Evolutionary conservation across 768 basidiomycete species (phyloP).

Genomic region (Hemileccinum rubropunctum): DNA sequence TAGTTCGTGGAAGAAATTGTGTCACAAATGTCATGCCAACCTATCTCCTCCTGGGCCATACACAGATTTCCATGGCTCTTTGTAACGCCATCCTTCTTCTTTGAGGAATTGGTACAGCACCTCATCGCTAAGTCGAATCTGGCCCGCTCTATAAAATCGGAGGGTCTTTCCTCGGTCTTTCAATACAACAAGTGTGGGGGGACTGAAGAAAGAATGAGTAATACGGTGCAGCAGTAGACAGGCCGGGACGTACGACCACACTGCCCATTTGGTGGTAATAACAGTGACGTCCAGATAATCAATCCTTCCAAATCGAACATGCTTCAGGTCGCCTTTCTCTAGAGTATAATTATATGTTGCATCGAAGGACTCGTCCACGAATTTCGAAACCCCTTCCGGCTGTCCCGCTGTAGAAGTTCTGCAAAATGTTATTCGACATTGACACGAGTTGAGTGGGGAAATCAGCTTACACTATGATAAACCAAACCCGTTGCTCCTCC

Average conservation of each 20-base stretch:
- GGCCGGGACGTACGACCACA: slow-evolving; percentile 68
- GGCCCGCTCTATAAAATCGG: slow-evolving; percentile 73
- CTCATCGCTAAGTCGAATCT: slow-evolving; percentile 58
- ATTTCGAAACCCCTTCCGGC: slow-evolving; percentile 65
- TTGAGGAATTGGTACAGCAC: slow-evolving; percentile 64
- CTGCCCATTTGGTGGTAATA: slow-evolving; percentile 80
- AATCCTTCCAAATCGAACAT: slow-evolving; percentile 81
- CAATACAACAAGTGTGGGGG: slow-evolving; percentile 70
- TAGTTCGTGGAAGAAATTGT: not conserved
- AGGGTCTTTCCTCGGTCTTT: slow-evolving; percentile 72
- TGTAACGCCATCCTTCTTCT: slow-evolving; percentile 57
- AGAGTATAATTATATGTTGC: slow-evolving; percentile 64
- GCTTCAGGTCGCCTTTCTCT: slow-evolving; percentile 56
- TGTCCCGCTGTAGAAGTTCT: slow-evolving; percentile 59
- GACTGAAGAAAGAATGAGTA: slow-evolving; percentile 41
- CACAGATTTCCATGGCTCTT: slow-evolving; percentile 64
- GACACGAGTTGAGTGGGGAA: not conserved
- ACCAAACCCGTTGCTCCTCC: slow-evolving; percentile 70
- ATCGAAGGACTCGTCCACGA: slow-evolving; percentile 73
- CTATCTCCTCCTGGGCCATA: slow-evolving; percentile 77
- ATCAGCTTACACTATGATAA: slow-evolving; percentile 65
- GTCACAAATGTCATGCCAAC: slow-evolving; percentile 35
- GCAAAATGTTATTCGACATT: not conserved
- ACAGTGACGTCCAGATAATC: slow-evolving; percentile 85
- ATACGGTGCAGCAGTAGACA: not conserved